Evolutionary conservation across 371 early-diverging fungal genomes (phyloP), one percentile per base, ranked within the genome.

Genomic region (Actinomortierella ambigua): DNA sequence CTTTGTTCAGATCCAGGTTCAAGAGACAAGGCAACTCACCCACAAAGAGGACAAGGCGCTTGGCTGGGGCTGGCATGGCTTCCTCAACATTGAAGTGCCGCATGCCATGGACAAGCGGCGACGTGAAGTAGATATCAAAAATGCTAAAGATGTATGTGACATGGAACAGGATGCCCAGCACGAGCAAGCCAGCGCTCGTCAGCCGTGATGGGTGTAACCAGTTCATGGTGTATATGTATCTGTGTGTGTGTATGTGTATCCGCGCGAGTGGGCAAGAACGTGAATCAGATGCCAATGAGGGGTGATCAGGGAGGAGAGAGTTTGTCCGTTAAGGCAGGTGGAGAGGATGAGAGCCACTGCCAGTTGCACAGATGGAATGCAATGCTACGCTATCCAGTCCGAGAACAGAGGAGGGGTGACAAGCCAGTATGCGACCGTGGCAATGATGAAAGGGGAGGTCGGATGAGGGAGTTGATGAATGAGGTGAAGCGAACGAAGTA

Each of bases 41-140:
- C 17, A 96, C 96, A 79, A 95, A 82, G 24, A 98, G 83, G 2
- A 96, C 88, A 26, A 98, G 81, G 6, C 98, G 89, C 73, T 89
- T 88, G 27, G 98, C 97, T 0, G 96, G 95, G 46, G 96, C 81
- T n/a, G 83, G 77, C 18, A 78, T 55, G 34, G n/a, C n/a, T n/a
- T 34, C 34, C n/a, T 82, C 79, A 41, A 86, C 89, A 43, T 76
- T 79, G 61, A 91, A 86, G 42, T 91, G 94, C 7, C 83, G 84
- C 97, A 96, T 96, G 57, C 97, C 97, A 85, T 96, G 96, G 50
- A 98, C 96, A 22, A 98, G 81, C 43, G 98, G 98, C n/a, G 97
- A 93, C 22, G 90, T 91, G 77, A 98, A 98, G 84, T 98, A 98
- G 70, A 98, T 97, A 79, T 98, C 98, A 76, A 98, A 98, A 62